Evolutionary conservation across 306 rosid species (phyloP).

Genomic region (Quercus agrifolia): DNA sequence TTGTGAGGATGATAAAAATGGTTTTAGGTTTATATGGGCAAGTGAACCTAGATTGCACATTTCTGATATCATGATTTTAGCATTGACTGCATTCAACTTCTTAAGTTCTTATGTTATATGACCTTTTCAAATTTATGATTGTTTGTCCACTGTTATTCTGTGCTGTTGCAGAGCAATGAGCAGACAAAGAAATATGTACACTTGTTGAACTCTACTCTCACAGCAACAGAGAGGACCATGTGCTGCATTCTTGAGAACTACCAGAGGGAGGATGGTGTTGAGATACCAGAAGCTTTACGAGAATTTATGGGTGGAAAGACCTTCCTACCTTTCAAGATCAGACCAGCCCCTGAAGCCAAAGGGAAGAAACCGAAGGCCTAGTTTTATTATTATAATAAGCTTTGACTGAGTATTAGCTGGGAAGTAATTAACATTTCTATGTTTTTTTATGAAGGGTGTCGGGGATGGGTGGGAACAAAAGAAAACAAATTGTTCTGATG

Average conservation of each 20-base stretch:
- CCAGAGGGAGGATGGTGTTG: slow-evolving; percentile 89
- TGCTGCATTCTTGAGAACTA: slow-evolving; percentile 95
- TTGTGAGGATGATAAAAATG: neutral
- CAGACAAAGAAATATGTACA: slow-evolving; percentile 81
- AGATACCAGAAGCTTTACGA: slow-evolving; percentile 68
- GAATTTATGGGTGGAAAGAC: slow-evolving; percentile 76
- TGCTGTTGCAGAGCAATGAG: slow-evolving; percentile 65
- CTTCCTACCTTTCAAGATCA: slow-evolving; percentile 77
- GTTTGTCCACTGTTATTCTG: slow-evolving; percentile 7
- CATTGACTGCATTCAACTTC: neutral
- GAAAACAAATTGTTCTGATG: neutral
- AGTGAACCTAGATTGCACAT: neutral
- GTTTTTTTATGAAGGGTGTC: neutral
- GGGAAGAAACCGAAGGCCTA: slow-evolving; percentile 98
- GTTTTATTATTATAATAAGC: slow-evolving; percentile 37
- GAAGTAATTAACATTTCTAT: slow-evolving; percentile 11
- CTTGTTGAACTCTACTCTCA: slow-evolving; percentile 88
- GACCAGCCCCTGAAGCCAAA: slow-evolving; percentile 62
- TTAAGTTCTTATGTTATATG: neutral
- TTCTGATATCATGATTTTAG: neutral
- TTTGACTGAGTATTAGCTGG: slow-evolving; percentile 26
- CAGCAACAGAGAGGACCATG: slow-evolving; percentile 93
- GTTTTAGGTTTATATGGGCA: neutral
- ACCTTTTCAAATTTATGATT: slow-evolving; percentile 12
- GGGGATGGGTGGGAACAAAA: neutral